phyloP scores from a whole-genome alignment of 2,329 filamentous ascomycete species.

The Calcarisporium arbuscula region DNA sequence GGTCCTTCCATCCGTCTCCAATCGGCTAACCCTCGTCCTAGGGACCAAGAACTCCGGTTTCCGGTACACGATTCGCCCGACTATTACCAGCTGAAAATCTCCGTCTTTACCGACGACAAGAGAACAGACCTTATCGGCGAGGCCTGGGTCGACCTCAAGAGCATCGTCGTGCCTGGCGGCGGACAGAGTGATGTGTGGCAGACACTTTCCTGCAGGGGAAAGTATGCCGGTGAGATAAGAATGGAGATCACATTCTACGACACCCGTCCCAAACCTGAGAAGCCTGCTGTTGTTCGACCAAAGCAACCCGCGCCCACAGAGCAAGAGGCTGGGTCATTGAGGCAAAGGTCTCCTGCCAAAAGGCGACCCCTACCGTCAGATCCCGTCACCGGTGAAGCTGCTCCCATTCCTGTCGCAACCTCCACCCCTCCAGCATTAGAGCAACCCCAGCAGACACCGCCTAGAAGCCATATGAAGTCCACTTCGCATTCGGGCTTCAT shows the following conservation, averaged over 20 bases:
- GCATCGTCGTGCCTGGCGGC: conserved; percentile 76
- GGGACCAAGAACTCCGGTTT: conserved; percentile 97
- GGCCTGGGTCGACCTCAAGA: conserved; percentile 77
- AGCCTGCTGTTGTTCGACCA: conserved; percentile 52
- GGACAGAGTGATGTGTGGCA: conserved; percentile 96
- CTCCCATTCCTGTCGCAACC: conserved; percentile 19
- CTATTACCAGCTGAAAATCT: conserved; percentile 92
- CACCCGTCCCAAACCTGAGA: conserved; percentile 73
- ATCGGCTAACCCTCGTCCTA: conserved; percentile 29
- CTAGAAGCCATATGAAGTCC: conserved; percentile 39
- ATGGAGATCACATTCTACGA: conserved; percentile 98
- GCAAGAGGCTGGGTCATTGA: conserved; percentile 29
- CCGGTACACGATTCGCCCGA: conserved; percentile 93
- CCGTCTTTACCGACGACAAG: conserved; percentile 97
- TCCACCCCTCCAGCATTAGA: too few species aligned
- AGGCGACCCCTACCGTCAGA: conserved; percentile 78
- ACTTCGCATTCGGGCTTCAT: conserved; percentile 31
- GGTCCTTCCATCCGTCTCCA: background rate
- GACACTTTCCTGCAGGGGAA: conserved; percentile 76
- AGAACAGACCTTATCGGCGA: conserved; percentile 96
- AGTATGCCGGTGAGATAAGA: conserved; percentile 91
- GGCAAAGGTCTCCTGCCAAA: conserved; percentile 62
- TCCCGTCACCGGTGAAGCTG: conserved; percentile 54
- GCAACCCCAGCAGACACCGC: conserved; percentile 37
- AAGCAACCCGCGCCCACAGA: conserved; percentile 32